Evolutionary conservation across 2,329 filamentous ascomycete genomes (phyloP).

Genomic region (Claviceps cyperi): DNA sequence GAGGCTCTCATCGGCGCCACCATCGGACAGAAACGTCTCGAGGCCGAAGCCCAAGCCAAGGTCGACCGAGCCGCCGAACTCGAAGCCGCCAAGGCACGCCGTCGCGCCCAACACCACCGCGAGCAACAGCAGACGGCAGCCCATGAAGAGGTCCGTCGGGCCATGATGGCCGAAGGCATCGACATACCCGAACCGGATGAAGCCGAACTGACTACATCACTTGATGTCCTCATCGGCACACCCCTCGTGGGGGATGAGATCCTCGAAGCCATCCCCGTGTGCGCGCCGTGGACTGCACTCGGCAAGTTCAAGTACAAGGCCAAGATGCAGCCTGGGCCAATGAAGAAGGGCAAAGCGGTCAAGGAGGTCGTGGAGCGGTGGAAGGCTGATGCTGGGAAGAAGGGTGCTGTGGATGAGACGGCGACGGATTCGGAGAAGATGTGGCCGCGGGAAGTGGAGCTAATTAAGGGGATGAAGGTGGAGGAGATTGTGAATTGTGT

Average conservation of each 20-base stretch:
- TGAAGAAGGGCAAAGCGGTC: constrained; percentile 90
- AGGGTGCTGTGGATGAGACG: constrained; percentile 45
- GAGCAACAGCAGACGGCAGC: constrained; percentile 63
- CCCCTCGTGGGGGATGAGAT: constrained; percentile 75
- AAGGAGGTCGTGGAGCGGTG: constrained; percentile 79
- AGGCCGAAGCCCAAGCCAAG: constrained; percentile 54
- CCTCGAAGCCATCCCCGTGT: constrained; percentile 48
- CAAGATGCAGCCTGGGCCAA: constrained; percentile 78
- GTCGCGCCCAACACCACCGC: constrained; percentile 65
- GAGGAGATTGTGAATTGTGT: constrained; percentile 70
- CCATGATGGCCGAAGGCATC: constrained; percentile 43
- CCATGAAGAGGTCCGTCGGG: constrained; percentile 54
- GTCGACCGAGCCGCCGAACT: constrained; percentile 53
- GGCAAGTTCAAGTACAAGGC: constrained; percentile 78
- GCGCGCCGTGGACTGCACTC: constrained; percentile 50
- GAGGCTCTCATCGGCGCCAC: constrained; percentile 75
- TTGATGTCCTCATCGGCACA: constrained; percentile 63
- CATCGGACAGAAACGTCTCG: constrained; percentile 49
- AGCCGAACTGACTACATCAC: constrained; percentile 35
- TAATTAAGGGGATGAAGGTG: constrained; percentile 67
- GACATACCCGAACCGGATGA: constrained; percentile 47
- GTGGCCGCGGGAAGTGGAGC: constrained; percentile 74
- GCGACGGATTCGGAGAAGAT: constrained; percentile 55
- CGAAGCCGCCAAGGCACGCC: constrained; percentile 57
- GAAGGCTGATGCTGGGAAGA: constrained; percentile 48